A percentile compares a stretch with the other conserved stretches of the same genome.
Conservation (phyloP, 2,329 filamentous ascomycete genomes). For the Ascochyta koolunga region DNA sequence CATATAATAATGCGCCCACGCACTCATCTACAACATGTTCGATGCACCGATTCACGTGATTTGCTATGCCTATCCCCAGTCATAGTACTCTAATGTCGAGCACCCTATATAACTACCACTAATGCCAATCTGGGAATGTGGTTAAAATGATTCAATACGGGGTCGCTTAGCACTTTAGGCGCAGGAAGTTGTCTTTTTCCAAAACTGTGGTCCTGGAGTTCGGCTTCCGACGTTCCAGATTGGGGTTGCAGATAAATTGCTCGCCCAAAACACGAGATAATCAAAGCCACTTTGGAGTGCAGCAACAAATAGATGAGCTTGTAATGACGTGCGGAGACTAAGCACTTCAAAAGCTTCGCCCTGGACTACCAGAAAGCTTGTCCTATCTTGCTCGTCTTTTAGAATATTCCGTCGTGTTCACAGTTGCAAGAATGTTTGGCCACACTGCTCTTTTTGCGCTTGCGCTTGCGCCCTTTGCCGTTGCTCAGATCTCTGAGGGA, state of each 20-base stretch:
- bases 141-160: not conserved
- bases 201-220: not conserved
- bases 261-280: not conserved
- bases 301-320: constrained; percentile 2
- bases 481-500: constrained; percentile 61
- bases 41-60: too few species aligned
- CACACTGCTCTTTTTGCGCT: constrained; percentile 55
- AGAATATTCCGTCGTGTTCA: not conserved
- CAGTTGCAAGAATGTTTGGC: constrained; percentile 49
- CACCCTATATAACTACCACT: too few species aligned
- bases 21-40: too few species aligned
- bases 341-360: constrained; percentile 13
- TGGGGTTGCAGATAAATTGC: constrained; percentile 11
- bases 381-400: not conserved
- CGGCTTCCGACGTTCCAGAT: constrained; percentile 12
- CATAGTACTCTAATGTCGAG: too few species aligned
- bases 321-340: not conserved
- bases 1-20: too few species aligned
- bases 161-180: constrained; percentile 1
- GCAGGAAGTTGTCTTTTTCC: not conserved
- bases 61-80: too few species aligned
- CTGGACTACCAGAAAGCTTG: constrained; percentile 1
- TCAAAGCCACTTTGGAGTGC: constrained; percentile 4
- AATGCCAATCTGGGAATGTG: not conserved
- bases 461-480: constrained; percentile 52